These are phyloP conservation scores for Epichloe coenophiala DNA, from an alignment of 2,329 filamentous ascomycete species.

Conservation along the genomic window DNA sequence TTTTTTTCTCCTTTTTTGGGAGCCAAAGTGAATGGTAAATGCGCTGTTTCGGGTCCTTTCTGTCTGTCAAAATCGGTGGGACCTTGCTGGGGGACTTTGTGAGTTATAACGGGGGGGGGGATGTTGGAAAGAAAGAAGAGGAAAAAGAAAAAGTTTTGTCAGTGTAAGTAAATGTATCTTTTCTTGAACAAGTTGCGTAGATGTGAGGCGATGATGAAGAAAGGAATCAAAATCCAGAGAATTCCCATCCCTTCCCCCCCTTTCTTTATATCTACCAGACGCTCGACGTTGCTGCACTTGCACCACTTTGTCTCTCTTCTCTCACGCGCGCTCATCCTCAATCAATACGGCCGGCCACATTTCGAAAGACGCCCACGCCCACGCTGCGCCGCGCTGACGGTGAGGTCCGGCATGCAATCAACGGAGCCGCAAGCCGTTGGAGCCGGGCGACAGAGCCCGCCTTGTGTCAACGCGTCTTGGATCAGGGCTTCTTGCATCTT, in stretches of 20 bases:
- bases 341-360: background rate
- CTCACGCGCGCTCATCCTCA: background rate
- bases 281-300: background rate
- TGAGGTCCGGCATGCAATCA: background rate
- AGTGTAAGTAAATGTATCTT: background rate
- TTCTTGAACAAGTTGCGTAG: background rate
- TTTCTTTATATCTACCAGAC: background rate
- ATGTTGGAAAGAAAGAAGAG: too few species aligned
- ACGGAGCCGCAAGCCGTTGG: background rate
- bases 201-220: background rate
- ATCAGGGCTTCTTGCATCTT: too few species aligned
- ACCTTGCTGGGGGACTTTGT: too few species aligned
- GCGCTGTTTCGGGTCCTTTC: too few species aligned
- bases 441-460: background rate
- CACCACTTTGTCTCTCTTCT: background rate
- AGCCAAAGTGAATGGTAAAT: too few species aligned
- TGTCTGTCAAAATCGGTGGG: too few species aligned
- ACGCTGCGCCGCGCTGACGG: too few species aligned
- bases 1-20: too few species aligned
- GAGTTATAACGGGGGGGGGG: too few species aligned
- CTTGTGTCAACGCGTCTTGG: background rate
- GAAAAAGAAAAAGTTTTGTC: background rate
- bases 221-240: background rate
- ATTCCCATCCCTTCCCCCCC: background rate
- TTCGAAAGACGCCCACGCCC: background rate